phyloP scores from a whole-genome alignment of 2,329 filamentous ascomycete species.

The Colletotrichum eremochloae region DNA sequence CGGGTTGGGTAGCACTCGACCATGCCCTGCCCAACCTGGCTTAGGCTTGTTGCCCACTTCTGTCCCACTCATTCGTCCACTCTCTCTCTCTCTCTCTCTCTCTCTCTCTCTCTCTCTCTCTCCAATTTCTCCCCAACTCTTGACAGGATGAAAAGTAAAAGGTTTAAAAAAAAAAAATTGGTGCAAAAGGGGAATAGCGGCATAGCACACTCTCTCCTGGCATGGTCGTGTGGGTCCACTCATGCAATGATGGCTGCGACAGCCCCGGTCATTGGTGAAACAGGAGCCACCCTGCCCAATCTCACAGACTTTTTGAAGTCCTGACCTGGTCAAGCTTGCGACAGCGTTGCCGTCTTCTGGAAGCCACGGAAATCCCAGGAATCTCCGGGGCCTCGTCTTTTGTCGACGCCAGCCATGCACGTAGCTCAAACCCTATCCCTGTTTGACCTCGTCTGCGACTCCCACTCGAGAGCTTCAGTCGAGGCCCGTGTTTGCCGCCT shows the following conservation, averaged over 20 bases:
- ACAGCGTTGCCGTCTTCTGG: slow-evolving; percentile 58
- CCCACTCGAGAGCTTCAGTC: slow-evolving; percentile 34
- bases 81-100: slow-evolving; percentile 10
- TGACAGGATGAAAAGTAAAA: slow-evolving; percentile 1
- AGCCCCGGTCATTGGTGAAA: slow-evolving; percentile 65
- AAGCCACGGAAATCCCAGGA: slow-evolving; percentile 52
- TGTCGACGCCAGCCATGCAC: slow-evolving; percentile 33
- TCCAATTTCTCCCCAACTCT: slow-evolving; percentile 34
- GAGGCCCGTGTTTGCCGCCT: slow-evolving; percentile 39
- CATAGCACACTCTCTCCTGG: background rate
- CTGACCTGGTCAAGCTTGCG: slow-evolving; percentile 60
- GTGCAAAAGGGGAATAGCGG: slow-evolving; percentile 35
- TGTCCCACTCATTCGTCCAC: slow-evolving; percentile 11
- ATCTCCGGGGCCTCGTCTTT: slow-evolving; percentile 18
- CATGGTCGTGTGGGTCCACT: slow-evolving; percentile 25
- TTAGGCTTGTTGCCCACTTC: slow-evolving; percentile 25
- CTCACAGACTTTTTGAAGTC: slow-evolving; percentile 55
- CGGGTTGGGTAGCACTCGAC: slow-evolving; percentile 38
- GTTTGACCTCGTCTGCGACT: slow-evolving; percentile 32
- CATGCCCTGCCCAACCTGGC: slow-evolving; percentile 23
- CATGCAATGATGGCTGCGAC: slow-evolving; percentile 46
- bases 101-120: slow-evolving; percentile 23
- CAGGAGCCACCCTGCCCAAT: slow-evolving; percentile 63
- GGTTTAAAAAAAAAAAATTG: background rate
- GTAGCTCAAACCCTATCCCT: slow-evolving; percentile 41